Percentiles rank a stretch among this genome's conserved stretches.
Evolutionary conservation across 345 rosid genomes (phyloP).

Genomic region (Salix caprea): DNA sequence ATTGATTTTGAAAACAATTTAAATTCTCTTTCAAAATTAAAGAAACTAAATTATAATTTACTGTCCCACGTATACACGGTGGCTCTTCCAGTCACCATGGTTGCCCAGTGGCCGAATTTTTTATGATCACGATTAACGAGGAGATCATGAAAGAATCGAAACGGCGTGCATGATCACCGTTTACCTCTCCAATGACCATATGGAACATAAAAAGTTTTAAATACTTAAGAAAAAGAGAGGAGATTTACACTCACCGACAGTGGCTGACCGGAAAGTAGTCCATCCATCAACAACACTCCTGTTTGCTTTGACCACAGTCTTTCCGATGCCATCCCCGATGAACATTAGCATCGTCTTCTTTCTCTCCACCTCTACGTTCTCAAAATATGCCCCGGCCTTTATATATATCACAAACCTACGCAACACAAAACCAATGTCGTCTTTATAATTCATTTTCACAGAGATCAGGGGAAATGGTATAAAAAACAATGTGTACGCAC

Average conservation of each 20-base stretch:
- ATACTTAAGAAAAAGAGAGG: background rate
- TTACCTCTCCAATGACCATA: background rate
- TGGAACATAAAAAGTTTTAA: background rate
- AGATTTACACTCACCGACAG: constrained; percentile 56
- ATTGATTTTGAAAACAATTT: too few species aligned
- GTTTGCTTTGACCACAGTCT: constrained; percentile 57
- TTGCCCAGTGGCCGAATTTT: too few species aligned
- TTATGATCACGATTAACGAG: too few species aligned
- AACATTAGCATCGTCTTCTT: constrained; percentile 62
- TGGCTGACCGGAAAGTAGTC: constrained; percentile 83
- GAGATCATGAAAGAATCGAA: too few species aligned
- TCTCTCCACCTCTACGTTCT: constrained; percentile 65
- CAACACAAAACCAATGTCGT: background rate
- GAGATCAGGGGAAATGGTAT: too few species aligned
- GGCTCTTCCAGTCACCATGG: too few species aligned
- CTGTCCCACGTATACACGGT: too few species aligned
- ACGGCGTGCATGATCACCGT: background rate
- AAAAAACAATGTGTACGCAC: constrained; percentile 19
- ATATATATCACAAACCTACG: constrained; percentile 74
- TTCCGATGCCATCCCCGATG: constrained; percentile 82
- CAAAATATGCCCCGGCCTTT: constrained; percentile 65
- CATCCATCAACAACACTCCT: constrained; percentile 59
- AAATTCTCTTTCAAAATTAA: too few species aligned
- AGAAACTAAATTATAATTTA: too few species aligned
- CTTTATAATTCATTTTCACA: too few species aligned